Conservation (phyloP, 2,329 filamentous ascomycete species). For the Cladophialophora psammophila region DNA sequence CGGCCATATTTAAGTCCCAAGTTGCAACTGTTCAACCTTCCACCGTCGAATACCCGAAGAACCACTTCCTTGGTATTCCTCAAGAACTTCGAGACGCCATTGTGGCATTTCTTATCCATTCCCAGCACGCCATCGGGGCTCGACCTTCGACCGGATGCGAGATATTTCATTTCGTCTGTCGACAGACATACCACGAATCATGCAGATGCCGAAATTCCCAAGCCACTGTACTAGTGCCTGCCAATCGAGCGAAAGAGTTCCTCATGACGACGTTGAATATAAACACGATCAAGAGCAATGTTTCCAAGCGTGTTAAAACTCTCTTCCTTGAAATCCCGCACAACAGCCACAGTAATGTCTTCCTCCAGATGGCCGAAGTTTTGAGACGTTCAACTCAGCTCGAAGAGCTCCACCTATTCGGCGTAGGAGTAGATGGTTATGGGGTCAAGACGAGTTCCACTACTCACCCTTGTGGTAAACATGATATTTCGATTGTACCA, state of each 20-base stretch:
- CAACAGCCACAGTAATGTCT: slow-evolving; percentile 15
- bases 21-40: background rate
- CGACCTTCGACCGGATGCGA: slow-evolving; percentile 23
- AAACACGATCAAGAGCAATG: slow-evolving; percentile 8
- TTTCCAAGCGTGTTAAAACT: slow-evolving; percentile 19
- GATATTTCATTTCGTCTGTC: slow-evolving; percentile 24
- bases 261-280: slow-evolving; percentile 7
- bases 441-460: slow-evolving; percentile 28
- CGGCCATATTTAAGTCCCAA: background rate
- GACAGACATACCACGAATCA: slow-evolving; percentile 32
- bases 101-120: background rate
- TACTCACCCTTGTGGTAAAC: slow-evolving; percentile 25
- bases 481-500: slow-evolving; percentile 17
- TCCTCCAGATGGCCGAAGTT: slow-evolving; percentile 16
- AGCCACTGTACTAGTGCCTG: slow-evolving; percentile 19
- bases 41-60: slow-evolving; percentile 15
- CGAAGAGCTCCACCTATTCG: slow-evolving; percentile 35
- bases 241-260: slow-evolving; percentile 21
- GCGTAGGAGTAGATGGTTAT: slow-evolving; percentile 29
- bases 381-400: slow-evolving; percentile 22
- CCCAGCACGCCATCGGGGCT: slow-evolving; percentile 9
- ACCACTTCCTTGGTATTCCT: slow-evolving; percentile 33
- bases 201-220: background rate
- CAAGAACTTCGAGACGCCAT: slow-evolving; percentile 33
- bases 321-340: slow-evolving; percentile 33